Percentiles rank a stretch among this genome's conserved stretches.
Evolutionary conservation across 1,284 basidiomycete species (phyloP).

Genomic region (Trichosporon asahii): DNA sequence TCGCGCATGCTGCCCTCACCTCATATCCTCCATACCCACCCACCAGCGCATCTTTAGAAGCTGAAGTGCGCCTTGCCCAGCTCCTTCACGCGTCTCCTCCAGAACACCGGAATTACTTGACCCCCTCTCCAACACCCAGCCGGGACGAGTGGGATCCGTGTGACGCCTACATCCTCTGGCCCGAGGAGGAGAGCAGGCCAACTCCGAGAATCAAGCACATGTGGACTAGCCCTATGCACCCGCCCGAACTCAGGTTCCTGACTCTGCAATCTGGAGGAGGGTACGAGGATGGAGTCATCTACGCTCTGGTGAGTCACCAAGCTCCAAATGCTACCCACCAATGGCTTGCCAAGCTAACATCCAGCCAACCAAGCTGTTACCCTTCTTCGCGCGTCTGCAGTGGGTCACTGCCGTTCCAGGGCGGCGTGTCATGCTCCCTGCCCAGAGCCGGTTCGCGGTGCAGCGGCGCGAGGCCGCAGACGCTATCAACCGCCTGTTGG

Average conservation of each 20-base stretch:
- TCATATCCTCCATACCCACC: background rate
- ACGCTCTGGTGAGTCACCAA: background rate
- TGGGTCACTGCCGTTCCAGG: background rate
- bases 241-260: background rate
- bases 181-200: background rate
- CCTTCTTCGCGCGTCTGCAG: background rate
- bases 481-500: background rate
- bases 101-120: background rate
- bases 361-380: background rate
- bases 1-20: background rate
- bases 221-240: conserved; percentile 3
- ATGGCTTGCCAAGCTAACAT: too few relatives aligned
- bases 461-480: background rate
- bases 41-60: background rate
- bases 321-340: background rate
- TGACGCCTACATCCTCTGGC: background rate
- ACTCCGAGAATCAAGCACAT: background rate
- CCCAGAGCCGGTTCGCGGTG: background rate
- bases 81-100: background rate
- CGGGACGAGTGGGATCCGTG: background rate
- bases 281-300: background rate
- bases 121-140: background rate
- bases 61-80: background rate
- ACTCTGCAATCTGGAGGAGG: background rate
- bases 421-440: background rate